Percentiles rank a stretch among this genome's conserved stretches.
Conservation (phyloP, 2,329 filamentous ascomycete genomes). For the Fusarium irregulare region DNA sequence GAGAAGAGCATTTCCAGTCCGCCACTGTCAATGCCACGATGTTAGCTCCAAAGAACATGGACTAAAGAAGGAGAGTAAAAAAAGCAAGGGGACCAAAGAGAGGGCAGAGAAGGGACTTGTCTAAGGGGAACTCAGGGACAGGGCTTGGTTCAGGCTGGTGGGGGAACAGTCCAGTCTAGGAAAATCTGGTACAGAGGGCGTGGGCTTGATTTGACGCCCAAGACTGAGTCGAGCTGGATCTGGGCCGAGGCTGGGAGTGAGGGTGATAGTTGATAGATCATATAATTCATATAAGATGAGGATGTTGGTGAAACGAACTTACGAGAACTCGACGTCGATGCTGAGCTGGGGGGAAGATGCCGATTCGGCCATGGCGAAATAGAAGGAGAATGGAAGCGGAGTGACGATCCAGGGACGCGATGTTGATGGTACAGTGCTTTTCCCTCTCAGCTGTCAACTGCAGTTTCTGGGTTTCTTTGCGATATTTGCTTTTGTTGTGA, state of each 20-base stretch:
- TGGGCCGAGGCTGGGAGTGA: constrained; percentile 19
- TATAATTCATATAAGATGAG: constrained; percentile 34
- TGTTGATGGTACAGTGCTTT: background rate
- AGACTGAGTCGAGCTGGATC: constrained; percentile 5
- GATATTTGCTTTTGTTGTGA: constrained; percentile 33
- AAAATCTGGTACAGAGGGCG: constrained; percentile 20
- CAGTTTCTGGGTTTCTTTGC: background rate
- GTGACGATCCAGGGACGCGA: constrained; percentile 9
- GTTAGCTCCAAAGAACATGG: constrained; percentile 26
- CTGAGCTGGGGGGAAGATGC: constrained; percentile 55
- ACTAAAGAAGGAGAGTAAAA: constrained; percentile 12
- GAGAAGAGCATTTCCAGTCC: constrained; percentile 95
- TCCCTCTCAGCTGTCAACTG: constrained; percentile 9
- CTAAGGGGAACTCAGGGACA: constrained; percentile 32
- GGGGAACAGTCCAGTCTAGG: constrained; percentile 11
- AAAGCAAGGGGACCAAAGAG: constrained; percentile 13
- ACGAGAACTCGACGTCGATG: constrained; percentile 79
- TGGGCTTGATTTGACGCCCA: constrained; percentile 6
- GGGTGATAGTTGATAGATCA: constrained; percentile 41
- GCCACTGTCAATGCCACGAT: constrained; percentile 66
- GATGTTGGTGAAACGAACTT: constrained; percentile 45
- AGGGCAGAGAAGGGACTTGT: constrained; percentile 19
- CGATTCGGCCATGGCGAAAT: constrained; percentile 32
- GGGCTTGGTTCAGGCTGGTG: constrained; percentile 22
- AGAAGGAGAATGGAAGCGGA: constrained; percentile 9